Conservation (phyloP, 345 rosid genomes). For the Diplotaxis tenuifolia region DNA sequence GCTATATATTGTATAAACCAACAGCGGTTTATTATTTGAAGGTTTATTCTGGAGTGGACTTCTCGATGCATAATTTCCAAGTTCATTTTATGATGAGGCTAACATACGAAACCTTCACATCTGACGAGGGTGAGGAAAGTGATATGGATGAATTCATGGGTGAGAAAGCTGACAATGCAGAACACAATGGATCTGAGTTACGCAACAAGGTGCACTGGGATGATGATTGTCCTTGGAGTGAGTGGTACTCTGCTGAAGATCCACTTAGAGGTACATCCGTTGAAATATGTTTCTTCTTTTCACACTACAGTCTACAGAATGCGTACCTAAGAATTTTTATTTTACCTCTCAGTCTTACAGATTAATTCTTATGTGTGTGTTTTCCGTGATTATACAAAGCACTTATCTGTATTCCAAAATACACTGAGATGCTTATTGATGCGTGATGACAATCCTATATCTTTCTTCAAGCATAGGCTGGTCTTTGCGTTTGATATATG, state of each 20-base stretch:
- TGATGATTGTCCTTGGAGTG: constrained; percentile 99
- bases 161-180: constrained; percentile 52
- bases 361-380: background rate
- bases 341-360: background rate
- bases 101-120: constrained; percentile 70
- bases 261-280: constrained; percentile 64
- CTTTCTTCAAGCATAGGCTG: constrained; percentile 4
- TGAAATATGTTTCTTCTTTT: background rate
- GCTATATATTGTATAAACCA: constrained; percentile 19
- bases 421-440: background rate
- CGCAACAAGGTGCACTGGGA: constrained; percentile 73
- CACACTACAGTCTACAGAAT: background rate
- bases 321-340: background rate
- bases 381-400: constrained; percentile 8
- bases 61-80: constrained; percentile 59
- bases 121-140: constrained; percentile 57
- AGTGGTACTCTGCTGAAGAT: constrained; percentile 98
- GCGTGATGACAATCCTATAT: constrained; percentile 7
- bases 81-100: constrained; percentile 85
- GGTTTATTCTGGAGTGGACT: constrained; percentile 78
- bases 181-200: constrained; percentile 44
- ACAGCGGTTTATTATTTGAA: constrained; percentile 39
- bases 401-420: constrained; percentile 5
- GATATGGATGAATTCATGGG: constrained; percentile 49
- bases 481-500: constrained; percentile 29